A percentile compares a stretch with the other conserved stretches of the same genome.
phyloP scores from a whole-genome alignment of 2,329 filamentous ascomycete genomes.

The Claviceps fusiformis region DNA sequence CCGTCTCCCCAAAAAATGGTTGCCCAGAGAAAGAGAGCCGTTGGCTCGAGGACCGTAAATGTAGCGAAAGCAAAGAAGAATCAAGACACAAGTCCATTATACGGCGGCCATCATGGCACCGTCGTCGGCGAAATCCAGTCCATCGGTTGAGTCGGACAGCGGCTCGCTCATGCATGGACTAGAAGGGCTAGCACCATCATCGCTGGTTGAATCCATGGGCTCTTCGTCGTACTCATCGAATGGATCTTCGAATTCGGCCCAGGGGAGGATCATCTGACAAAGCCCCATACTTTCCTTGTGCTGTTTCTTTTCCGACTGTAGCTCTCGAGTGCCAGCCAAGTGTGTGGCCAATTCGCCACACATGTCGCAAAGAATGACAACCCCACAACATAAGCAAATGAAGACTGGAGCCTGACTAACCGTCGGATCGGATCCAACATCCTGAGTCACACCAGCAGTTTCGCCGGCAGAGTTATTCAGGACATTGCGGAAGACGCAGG shows the following conservation, averaged over 20 bases:
- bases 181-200: neutral
- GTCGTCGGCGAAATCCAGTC: constrained; percentile 11
- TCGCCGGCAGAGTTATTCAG: constrained; percentile 85
- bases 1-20: neutral
- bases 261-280: constrained; percentile 15
- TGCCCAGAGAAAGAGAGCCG: neutral
- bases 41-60: neutral
- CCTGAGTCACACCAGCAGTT: constrained; percentile 92
- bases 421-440: constrained; percentile 95
- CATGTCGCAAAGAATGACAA: constrained; percentile 27
- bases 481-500: constrained; percentile 91
- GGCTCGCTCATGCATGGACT: constrained; percentile 3
- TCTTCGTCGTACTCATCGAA: constrained; percentile 27
- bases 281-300: constrained; percentile 14
- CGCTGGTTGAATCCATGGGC: constrained; percentile 11
- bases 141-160: constrained; percentile 10
- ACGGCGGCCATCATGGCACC: constrained; percentile 8
- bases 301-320: constrained; percentile 1
- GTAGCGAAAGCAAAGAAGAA: neutral
- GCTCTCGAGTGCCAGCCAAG: constrained; percentile 7
- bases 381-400: constrained; percentile 34
- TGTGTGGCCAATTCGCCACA: constrained; percentile 20
- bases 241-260: constrained; percentile 16
- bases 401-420: constrained; percentile 53
- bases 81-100: neutral